Evolutionary conservation across 768 basidiomycete genomes (phyloP), one percentile per base, ranked within the genome.

Genomic region (Boletus bicolor): DNA sequence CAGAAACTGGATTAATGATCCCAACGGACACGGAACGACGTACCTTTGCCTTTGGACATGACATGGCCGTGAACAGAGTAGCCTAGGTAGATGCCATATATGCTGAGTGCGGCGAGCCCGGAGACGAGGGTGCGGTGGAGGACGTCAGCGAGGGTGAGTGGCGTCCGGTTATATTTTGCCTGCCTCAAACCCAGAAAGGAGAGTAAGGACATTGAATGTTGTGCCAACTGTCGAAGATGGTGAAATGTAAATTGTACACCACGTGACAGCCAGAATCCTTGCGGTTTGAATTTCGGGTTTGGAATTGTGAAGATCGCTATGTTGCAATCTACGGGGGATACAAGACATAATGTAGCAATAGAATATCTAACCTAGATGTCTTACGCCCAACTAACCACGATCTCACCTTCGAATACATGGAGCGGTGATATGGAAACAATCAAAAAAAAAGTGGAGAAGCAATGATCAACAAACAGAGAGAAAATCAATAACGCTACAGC

Each of bases 81-180:
- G 14, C 72, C 70, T 35, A 72, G 45, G 55, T 71, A 72, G 19
- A 72, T 11, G 39, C 70, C 70, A 26, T 72, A 72, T 10, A 68
- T 35, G 15, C 58, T 68, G 44, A 72, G 61, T 24, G 42, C 60
- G 15, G 65, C 59, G 24, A 72, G 70, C 41, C 70, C 68, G 7
- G 58, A 59, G 53, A 72, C 68, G 37, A 73, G 15, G 28, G 68
- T 67, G 7, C 70, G 68, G 48, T 72, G 70, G 26, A 72, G 59
- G 45, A 68, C 17, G 34, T 72, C 70, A 15, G 65, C 43, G 38
- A 72, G 59, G 11, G 70, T 63, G 34, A 72, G 58, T 0, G 63
- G 58, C 14, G 56, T 43, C 37, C 71, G 60, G 30, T 49, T 65
- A 51, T 59, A 60, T 50, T 51, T 68, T 49, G 60, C 48, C 28